phyloP scores from a whole-genome alignment of 2,329 filamentous ascomycete genomes.

The Diplodia sapinea region DNA sequence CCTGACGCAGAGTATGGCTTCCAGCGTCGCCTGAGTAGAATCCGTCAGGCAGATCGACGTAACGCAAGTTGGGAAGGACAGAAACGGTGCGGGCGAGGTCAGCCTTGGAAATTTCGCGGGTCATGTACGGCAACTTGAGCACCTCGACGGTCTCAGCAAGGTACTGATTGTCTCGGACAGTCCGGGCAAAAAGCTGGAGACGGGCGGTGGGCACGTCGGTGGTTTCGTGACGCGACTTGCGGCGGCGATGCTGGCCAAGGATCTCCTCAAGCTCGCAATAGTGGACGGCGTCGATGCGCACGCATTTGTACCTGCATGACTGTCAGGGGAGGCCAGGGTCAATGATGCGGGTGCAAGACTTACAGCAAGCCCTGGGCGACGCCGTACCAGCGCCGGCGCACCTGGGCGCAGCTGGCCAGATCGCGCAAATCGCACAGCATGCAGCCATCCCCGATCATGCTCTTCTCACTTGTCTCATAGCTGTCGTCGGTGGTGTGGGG shows the following conservation, averaged over 20 bases:
- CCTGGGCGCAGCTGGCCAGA: slow-evolving; percentile 77
- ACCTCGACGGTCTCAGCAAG: slow-evolving; percentile 75
- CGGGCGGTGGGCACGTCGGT: slow-evolving; percentile 79
- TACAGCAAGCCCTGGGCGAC: slow-evolving; percentile 67
- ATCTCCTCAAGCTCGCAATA: slow-evolving; percentile 88
- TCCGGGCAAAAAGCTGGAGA: slow-evolving; percentile 78
- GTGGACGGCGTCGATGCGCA: slow-evolving; percentile 92
- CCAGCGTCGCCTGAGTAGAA: slow-evolving; percentile 80
- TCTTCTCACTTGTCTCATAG: slow-evolving; percentile 83
- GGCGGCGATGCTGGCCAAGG: slow-evolving; percentile 72
- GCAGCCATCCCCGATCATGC: slow-evolving; percentile 77
- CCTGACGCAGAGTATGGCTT: slow-evolving; percentile 77
- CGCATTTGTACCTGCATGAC: slow-evolving; percentile 74
- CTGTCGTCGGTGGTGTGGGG: slow-evolving; percentile 78
- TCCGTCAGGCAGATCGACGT: slow-evolving; percentile 88
- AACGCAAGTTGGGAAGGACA: slow-evolving; percentile 81
- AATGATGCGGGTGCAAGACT: slow-evolving; percentile 45
- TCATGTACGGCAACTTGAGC: slow-evolving; percentile 93
- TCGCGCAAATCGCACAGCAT: slow-evolving; percentile 94
- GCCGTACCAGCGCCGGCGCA: slow-evolving; percentile 73
- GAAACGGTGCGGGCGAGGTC: slow-evolving; percentile 86
- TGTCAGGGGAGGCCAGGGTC: slow-evolving; percentile 32
- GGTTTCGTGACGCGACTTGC: slow-evolving; percentile 66
- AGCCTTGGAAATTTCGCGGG: slow-evolving; percentile 82
- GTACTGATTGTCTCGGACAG: slow-evolving; percentile 76